Conservation (phyloP, 768 basidiomycete species). For the Podaxis sp. region DNA sequence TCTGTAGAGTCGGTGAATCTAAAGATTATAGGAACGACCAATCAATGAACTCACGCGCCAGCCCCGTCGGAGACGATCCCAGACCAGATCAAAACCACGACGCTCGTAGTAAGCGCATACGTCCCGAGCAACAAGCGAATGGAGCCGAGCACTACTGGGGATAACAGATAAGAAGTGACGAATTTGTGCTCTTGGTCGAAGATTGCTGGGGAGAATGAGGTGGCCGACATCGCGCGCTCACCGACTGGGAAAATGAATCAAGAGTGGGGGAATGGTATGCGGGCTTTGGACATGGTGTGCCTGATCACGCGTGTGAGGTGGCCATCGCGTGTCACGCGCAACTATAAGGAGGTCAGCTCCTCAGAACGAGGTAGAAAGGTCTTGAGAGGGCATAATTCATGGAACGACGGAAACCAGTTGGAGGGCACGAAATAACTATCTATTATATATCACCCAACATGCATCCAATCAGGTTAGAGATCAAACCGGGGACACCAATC, state of each 20-base stretch:
- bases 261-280: background rate
- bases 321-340: too few relatives aligned
- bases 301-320: too few relatives aligned
- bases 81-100: constrained; percentile 10
- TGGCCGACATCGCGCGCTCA: constrained; percentile 30
- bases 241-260: background rate
- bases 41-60: constrained; percentile 7
- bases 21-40: too few relatives aligned
- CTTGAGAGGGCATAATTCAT: too few relatives aligned
- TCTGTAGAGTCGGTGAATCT: background rate
- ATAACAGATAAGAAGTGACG: constrained; percentile 18
- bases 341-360: too few relatives aligned
- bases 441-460: too few relatives aligned
- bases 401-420: too few relatives aligned
- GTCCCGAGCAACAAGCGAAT: constrained; percentile 12
- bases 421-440: too few relatives aligned
- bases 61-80: background rate
- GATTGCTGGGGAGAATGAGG: background rate
- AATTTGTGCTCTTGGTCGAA: constrained; percentile 17
- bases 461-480: too few relatives aligned
- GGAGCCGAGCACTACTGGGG: constrained; percentile 9
- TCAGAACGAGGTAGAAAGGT: too few relatives aligned
- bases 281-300: background rate
- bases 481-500: too few relatives aligned
- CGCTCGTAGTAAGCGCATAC: constrained; percentile 9